Percentiles rank a stretch among this genome's conserved stretches.
These are phyloP conservation scores for Hemileccinum rubropunctum DNA, from an alignment of 768 basidiomycete species.

Conservation along the genomic window DNA sequence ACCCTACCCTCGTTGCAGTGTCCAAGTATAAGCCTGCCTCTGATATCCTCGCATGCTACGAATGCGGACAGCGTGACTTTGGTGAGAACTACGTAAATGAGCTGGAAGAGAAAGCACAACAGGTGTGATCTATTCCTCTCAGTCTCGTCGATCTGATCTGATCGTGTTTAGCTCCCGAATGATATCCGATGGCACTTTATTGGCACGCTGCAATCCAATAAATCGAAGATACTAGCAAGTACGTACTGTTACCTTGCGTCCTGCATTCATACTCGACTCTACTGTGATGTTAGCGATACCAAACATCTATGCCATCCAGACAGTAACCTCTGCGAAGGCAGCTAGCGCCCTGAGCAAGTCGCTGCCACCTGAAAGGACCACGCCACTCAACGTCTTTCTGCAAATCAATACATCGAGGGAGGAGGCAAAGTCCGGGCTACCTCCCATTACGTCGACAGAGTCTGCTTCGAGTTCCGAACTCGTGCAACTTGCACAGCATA, in stretches of 20 bases:
- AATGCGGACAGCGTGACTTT: slow-evolving; percentile 83
- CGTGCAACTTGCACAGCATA: slow-evolving; percentile 61
- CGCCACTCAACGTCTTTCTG: slow-evolving; percentile 76
- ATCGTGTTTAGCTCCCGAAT: slow-evolving; percentile 60
- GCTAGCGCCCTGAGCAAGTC: slow-evolving; percentile 79
- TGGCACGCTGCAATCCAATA: slow-evolving; percentile 90
- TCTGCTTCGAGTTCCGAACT: slow-evolving; percentile 47
- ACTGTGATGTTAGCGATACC: slow-evolving; percentile 60
- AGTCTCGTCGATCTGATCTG: slow-evolving; percentile 4
- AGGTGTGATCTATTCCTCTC: slow-evolving; percentile 41
- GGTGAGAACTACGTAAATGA: slow-evolving; percentile 99
- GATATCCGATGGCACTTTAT: slow-evolving; percentile 98
- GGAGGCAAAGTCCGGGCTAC: slow-evolving; percentile 81
- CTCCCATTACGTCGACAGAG: slow-evolving; percentile 46
- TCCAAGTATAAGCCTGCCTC: slow-evolving; percentile 90
- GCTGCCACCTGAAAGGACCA: slow-evolving; percentile 50
- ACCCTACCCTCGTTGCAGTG: slow-evolving; percentile 72
- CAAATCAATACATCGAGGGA: slow-evolving; percentile 98
- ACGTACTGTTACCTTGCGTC: slow-evolving; percentile 16
- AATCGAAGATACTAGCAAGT: slow-evolving; percentile 88
- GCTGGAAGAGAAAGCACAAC: slow-evolving; percentile 78
- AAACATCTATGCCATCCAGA: slow-evolving; percentile 86
- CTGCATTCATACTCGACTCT: slow-evolving; percentile 3
- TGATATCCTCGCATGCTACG: slow-evolving; percentile 82
- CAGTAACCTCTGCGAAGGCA: slow-evolving; percentile 75